Percentiles rank a stretch among this genome's conserved stretches.
These are phyloP conservation scores for Articulospora tetracladia DNA, from an alignment of 495 filamentous ascomycete genomes.

Conservation along the genomic window DNA sequence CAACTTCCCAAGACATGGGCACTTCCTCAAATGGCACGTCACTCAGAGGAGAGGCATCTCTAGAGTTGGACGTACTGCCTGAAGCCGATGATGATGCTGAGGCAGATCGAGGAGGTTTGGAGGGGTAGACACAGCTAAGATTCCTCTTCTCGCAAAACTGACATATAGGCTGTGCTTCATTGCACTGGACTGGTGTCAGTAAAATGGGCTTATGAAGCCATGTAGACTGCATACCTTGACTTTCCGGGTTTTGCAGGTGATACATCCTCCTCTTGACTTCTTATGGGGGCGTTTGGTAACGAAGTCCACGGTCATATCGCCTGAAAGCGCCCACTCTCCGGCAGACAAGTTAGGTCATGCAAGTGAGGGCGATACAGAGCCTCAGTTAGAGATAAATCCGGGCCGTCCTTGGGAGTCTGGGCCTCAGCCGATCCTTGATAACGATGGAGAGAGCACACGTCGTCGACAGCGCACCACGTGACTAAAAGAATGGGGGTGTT, in stretches of 20 bases:
- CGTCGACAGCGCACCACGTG: no score
- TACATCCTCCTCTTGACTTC: constrained; percentile 46
- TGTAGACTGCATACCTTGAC: constrained; percentile 28
- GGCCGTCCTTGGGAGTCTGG: no score
- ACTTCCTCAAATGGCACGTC: background rate
- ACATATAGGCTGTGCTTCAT: constrained; percentile 45
- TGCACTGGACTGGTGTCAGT: constrained; percentile 33
- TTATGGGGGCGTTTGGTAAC: constrained; percentile 45
- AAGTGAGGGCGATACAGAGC: background rate
- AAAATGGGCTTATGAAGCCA: background rate
- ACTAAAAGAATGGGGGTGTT: no score
- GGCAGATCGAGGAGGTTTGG: constrained; percentile 10
- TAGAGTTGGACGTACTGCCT: background rate
- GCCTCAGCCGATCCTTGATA: no score
- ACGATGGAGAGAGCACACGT: no score
- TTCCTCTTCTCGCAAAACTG: constrained; percentile 39
- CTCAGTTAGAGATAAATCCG: background rate
- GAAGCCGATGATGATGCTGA: constrained; percentile 10
- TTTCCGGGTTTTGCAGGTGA: constrained; percentile 44
- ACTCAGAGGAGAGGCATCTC: background rate
- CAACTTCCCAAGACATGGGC: background rate
- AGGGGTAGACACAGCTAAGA: constrained; percentile 38
- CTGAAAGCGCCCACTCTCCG: no score
- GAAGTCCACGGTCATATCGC: constrained; percentile 12
- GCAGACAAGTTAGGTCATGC: no score